These are phyloP conservation scores for Mycena filopes DNA, from an alignment of 768 basidiomycete genomes.

Conservation along the genomic window DNA sequence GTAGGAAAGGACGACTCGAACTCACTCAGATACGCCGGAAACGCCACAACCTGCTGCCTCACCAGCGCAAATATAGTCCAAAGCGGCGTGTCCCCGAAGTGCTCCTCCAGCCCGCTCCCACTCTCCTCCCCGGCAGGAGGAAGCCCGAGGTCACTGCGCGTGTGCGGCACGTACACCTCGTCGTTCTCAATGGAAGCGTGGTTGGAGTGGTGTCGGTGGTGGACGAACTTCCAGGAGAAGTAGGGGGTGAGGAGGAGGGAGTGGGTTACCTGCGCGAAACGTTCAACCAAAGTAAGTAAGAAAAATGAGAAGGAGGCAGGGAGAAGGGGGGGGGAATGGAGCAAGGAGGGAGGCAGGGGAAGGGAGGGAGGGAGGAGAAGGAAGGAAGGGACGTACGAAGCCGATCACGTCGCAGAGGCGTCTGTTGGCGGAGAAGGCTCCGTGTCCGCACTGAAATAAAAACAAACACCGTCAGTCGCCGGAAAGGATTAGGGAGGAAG, in stretches of 20 bases:
- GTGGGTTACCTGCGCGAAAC: not conserved
- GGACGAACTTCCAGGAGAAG: slow-evolving; percentile 9
- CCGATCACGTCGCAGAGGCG: not conserved
- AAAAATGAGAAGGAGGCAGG: too few relatives aligned
- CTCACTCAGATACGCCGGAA: slow-evolving; percentile 71
- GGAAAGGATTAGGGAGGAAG: too few relatives aligned
- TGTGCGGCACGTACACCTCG: slow-evolving; percentile 52
- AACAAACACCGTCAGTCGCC: too few relatives aligned
- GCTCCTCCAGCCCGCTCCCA: slow-evolving; percentile 52
- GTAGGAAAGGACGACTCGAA: too few relatives aligned
- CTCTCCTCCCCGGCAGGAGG: slow-evolving; percentile 26
- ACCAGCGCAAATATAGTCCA: slow-evolving; percentile 67
- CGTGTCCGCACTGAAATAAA: not conserved
- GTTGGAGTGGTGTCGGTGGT: slow-evolving; percentile 42
- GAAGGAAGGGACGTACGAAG: not conserved
- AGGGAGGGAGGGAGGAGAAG: too few relatives aligned
- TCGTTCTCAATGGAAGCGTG: slow-evolving; percentile 41
- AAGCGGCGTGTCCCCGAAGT: slow-evolving; percentile 69
- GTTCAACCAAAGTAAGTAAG: not conserved
- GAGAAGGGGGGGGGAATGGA: too few relatives aligned
- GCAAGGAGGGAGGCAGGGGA: too few relatives aligned
- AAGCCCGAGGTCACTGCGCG: slow-evolving; percentile 49
- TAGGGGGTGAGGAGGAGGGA: slow-evolving; percentile 1
- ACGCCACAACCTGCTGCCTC: slow-evolving; percentile 67
- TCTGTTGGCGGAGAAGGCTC: slow-evolving; percentile 2